phyloP scores from a whole-genome alignment of 495 filamentous ascomycete species.

The Corynascus novoguineensis region DNA sequence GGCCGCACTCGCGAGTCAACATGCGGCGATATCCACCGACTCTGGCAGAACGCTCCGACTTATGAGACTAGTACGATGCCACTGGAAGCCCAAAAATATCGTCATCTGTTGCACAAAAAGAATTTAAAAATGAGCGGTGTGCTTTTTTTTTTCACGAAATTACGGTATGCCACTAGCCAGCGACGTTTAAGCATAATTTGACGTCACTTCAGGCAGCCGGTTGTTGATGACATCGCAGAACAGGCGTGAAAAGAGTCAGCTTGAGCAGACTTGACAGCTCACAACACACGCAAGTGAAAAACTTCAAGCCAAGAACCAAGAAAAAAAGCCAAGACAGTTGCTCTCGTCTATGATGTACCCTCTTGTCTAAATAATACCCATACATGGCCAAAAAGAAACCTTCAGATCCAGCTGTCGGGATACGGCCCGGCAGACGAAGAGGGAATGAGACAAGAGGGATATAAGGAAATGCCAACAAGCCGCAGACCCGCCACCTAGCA shows the following conservation, averaged over 20 bases:
- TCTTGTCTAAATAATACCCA: constrained; percentile 10
- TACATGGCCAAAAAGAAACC: neutral
- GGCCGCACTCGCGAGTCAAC: neutral
- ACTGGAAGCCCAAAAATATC: no score
- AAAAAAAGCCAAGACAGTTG: neutral
- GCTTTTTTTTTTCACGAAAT: no score
- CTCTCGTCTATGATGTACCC: neutral
- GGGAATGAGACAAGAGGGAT: neutral
- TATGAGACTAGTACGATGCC: no score
- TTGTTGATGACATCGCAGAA: neutral
- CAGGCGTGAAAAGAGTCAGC: neutral
- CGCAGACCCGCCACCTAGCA: constrained; percentile 4
- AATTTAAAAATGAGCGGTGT: no score
- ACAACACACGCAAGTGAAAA: neutral
- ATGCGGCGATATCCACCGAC: neutral
- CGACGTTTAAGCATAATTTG: no score
- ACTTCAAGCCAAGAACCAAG: neutral
- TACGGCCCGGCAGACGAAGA: constrained; percentile 7
- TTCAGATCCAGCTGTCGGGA: constrained; percentile 12
- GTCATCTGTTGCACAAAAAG: no score
- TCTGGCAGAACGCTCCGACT: neutral
- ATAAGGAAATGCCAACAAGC: neutral
- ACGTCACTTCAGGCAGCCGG: neutral
- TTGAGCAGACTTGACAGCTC: neutral
- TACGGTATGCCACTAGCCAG: no score